Percentiles rank a stretch among this genome's conserved stretches.
These are phyloP conservation scores for Xylariaceae sp. DNA, from an alignment of 2,329 filamentous ascomycete species.

Conservation along the genomic window DNA sequence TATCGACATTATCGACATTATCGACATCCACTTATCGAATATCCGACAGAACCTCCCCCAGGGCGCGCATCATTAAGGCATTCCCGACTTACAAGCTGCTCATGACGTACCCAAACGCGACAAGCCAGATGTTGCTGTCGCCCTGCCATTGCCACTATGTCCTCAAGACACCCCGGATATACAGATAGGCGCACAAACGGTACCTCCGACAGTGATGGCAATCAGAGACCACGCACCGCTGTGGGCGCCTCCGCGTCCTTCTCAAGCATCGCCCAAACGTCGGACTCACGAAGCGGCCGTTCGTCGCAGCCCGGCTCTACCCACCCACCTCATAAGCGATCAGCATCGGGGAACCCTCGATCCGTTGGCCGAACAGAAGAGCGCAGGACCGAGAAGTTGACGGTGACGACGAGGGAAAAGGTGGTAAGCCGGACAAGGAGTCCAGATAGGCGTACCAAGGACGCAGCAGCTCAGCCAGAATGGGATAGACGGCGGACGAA, in stretches of 20 bases:
- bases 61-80: neutral
- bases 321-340: constrained; percentile 49
- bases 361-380: constrained; percentile 45
- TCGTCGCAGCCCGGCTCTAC: constrained; percentile 32
- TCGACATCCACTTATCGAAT: neutral
- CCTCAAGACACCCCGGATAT: constrained; percentile 36
- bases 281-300: constrained; percentile 35
- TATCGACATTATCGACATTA: neutral
- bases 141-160: constrained; percentile 27
- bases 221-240: constrained; percentile 25
- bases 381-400: constrained; percentile 50
- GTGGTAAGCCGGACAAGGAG: constrained; percentile 55
- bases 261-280: constrained; percentile 18
- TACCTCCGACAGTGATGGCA: constrained; percentile 31
- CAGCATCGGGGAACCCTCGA: constrained; percentile 52
- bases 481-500: constrained; percentile 32
- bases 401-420: constrained; percentile 59
- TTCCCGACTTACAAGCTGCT: neutral
- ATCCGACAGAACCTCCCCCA: neutral
- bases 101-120: constrained; percentile 15
- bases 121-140: constrained; percentile 23
- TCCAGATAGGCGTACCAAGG: constrained; percentile 42
- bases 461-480: constrained; percentile 29
- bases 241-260: constrained; percentile 17
- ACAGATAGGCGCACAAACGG: constrained; percentile 40